These are phyloP conservation scores for Coriaria nepalensis DNA, from an alignment of 306 rosid genomes.

Conservation along the genomic window DNA sequence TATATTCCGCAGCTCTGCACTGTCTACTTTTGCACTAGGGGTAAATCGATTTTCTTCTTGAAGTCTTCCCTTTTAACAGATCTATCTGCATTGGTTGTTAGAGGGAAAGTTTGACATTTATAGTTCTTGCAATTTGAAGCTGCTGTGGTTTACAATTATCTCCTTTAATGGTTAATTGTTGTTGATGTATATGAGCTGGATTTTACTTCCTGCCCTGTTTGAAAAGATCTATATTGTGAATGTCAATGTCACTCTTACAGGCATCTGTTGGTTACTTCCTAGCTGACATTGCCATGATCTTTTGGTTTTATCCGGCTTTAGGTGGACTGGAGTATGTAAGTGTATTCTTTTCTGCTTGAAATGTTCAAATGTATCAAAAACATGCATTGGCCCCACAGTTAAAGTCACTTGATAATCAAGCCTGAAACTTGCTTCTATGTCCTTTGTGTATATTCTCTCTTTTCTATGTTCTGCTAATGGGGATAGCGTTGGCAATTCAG, in stretches of 20 bases:
- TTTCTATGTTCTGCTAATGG: slow-evolving; percentile 4
- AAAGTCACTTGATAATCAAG: background rate
- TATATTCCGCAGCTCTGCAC: slow-evolving; percentile 39
- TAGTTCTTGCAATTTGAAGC: too few relatives aligned
- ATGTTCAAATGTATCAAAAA: too few relatives aligned
- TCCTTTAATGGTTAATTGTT: too few relatives aligned
- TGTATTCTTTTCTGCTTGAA: slow-evolving; percentile 21
- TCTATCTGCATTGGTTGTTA: too few relatives aligned
- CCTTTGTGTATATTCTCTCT: slow-evolving; percentile 1
- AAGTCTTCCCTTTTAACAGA: too few relatives aligned
- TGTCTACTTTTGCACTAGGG: slow-evolving; percentile 66
- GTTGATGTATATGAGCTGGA: too few relatives aligned
- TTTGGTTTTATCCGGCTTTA: slow-evolving; percentile 76
- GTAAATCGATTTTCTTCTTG: slow-evolving; percentile 30
- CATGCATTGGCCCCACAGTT: too few relatives aligned
- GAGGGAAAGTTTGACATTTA: too few relatives aligned
- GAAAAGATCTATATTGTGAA: too few relatives aligned
- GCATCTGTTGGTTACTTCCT: slow-evolving; percentile 88
- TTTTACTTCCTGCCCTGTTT: too few relatives aligned
- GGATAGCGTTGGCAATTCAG: slow-evolving; percentile 34
- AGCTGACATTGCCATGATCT: slow-evolving; percentile 78
- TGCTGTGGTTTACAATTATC: too few relatives aligned
- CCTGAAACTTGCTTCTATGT: background rate
- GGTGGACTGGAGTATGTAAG: slow-evolving; percentile 99
- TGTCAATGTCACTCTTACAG: slow-evolving; percentile 34